Evolutionary conservation across 2,329 filamentous ascomycete species (phyloP), one percentile per base, ranked within the genome.

Genomic region (Zymoseptoria tritici): DNA sequence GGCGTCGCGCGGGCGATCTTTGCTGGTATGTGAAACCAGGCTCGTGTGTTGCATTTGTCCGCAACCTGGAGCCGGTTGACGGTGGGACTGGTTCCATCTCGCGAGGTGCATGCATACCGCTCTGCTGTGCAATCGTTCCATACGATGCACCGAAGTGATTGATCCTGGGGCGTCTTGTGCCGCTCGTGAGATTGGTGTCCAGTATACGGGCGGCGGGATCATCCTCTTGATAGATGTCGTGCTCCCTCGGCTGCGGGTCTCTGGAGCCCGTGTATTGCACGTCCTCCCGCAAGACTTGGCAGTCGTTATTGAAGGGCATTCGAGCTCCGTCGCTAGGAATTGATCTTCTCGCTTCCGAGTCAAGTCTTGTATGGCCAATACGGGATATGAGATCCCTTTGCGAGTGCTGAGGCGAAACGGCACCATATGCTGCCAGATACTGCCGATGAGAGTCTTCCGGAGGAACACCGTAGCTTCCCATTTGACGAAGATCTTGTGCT

Each of bases 121-220:
- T 54, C 22, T 56, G 54, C 16, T 55, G 21, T 9, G 46, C 26
- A 9, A 57, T 9, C 9, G 56, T 58, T 16, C 46, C 57, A 52
- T 59, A 57, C 21, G 42, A 21, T 21, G 60, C 42, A n/a, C 60
- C 46, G 53, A 58, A 57, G 31, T 60, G 21, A 20, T 50, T n/a
- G 42, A 56, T 7, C 22, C 20, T 46, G 21, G 19, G 5, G 9
- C 21, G 26, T 50, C 36, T 19, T 19, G 20, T 50, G 8, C 5
- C 36, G 55, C 46, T 29, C 16, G 20, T 26, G 26, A 20, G 24
- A 11, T 22, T 36, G 7, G 19, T 56, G 5, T 21, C 42, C 26
- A 42, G 49, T 53, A 31, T 29, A 26, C 57, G 53, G n/a, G 26
- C 52, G 26, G 19, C 51, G 26, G 53, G 26, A 50, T 20, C 42